These are phyloP conservation scores for Hypericum androsaemum DNA, from an alignment of 345 rosid species.

Conservation along the genomic window DNA sequence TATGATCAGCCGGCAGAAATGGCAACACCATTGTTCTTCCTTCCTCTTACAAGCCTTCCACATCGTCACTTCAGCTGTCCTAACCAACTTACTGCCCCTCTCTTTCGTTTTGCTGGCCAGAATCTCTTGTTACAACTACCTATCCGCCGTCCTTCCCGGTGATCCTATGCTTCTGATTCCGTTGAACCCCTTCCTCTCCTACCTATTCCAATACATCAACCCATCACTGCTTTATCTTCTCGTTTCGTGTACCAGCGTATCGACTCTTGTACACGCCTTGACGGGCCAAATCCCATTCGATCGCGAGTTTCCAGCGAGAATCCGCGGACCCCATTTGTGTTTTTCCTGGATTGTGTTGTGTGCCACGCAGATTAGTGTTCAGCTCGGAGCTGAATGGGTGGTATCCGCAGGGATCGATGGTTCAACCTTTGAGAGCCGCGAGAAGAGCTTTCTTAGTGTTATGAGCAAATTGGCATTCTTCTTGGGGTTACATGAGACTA, in stretches of 20 bases:
- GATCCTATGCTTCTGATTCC: neutral
- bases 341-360: conserved; percentile 51
- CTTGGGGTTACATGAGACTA: conserved; percentile 64
- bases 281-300: conserved; percentile 26
- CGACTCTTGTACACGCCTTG: conserved; percentile 46
- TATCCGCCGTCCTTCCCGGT: conserved; percentile 14
- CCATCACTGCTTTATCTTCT: conserved; percentile 35
- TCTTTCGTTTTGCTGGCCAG: conserved; percentile 59
- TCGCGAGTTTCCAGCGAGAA: conserved; percentile 16
- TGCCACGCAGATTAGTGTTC: conserved; percentile 43
- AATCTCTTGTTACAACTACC: conserved; percentile 34
- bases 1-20: no score
- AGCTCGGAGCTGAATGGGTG: conserved; percentile 44
- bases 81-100: conserved; percentile 58
- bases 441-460: conserved; percentile 17
- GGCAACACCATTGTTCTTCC: no score
- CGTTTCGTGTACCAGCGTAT: conserved; percentile 34
- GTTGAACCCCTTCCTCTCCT: conserved; percentile 9
- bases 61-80: conserved; percentile 37
- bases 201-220: conserved; percentile 21
- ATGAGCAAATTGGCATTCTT: conserved; percentile 45
- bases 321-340: conserved; percentile 27
- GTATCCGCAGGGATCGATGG: conserved; percentile 30
- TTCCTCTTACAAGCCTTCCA: conserved; percentile 16
- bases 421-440: conserved; percentile 6